Evolutionary conservation across 2,329 filamentous ascomycete genomes (phyloP).

Genomic region (Tolypocladium sp.): DNA sequence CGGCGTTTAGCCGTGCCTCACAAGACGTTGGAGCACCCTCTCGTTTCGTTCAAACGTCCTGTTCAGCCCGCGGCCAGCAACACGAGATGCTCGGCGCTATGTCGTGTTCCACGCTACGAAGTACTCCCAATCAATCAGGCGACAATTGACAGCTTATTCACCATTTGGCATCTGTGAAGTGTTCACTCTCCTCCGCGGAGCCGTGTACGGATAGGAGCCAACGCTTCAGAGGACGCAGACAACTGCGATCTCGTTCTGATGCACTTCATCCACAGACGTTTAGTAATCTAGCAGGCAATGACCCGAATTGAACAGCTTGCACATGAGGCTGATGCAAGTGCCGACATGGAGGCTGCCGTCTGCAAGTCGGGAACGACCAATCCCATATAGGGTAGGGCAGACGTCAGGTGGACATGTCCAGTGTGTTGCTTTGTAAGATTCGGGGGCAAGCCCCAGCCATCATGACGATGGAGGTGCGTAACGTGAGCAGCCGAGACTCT

Average conservation of each 20-base stretch:
- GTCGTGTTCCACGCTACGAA: no score
- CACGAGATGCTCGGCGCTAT: no score
- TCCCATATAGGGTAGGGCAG: neutral
- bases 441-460: neutral
- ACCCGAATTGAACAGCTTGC: neutral
- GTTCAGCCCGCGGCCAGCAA: no score
- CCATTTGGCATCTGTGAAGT: no score
- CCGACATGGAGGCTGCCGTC: neutral
- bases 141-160: no score
- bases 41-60: neutral
- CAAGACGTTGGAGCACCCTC: no score
- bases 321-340: no score
- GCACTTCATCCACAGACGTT: no score
- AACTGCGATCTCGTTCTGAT: no score
- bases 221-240: neutral
- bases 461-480: neutral
- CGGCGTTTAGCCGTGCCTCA: slow-evolving; percentile 17
- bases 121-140: no score
- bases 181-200: no score
- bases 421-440: neutral
- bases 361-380: neutral
- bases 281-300: neutral
- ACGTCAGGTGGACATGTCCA: neutral
- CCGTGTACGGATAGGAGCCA: neutral
- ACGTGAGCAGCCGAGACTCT: neutral